Conservation (phyloP, 345 rosid genomes). For the Triadica sebifera region DNA sequence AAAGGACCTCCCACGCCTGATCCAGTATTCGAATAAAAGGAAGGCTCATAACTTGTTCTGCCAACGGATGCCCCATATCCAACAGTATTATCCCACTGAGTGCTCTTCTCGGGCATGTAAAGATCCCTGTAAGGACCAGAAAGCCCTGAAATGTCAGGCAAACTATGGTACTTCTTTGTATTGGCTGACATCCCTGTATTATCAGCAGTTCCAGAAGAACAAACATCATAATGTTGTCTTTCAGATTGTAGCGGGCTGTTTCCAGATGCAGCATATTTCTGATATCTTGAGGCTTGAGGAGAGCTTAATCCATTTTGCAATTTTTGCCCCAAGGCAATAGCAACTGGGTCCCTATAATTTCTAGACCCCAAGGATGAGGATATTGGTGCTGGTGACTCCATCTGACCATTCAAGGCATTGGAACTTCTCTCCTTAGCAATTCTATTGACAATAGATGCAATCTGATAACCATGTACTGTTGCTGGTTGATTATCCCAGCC, state of each 20-base stretch:
- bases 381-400: constrained; percentile 48
- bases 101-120: constrained; percentile 46
- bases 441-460: constrained; percentile 51
- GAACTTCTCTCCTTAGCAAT: constrained; percentile 55
- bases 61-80: constrained; percentile 56
- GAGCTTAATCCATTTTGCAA: constrained; percentile 57
- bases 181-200: constrained; percentile 37
- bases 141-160: constrained; percentile 83
- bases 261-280: constrained; percentile 51
- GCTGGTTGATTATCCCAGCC: constrained; percentile 70
- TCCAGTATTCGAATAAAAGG: constrained; percentile 49
- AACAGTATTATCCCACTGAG: constrained; percentile 51
- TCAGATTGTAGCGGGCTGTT: constrained; percentile 51
- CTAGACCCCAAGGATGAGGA: constrained; percentile 47
- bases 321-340: constrained; percentile 57
- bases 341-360: constrained; percentile 53
- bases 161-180: constrained; percentile 81
- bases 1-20: constrained; percentile 47
- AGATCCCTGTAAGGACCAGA: constrained; percentile 53
- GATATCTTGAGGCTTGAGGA: constrained; percentile 61
- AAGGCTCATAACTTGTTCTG: constrained; percentile 45
- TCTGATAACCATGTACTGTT: constrained; percentile 71
- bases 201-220: constrained; percentile 45
- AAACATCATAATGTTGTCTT: constrained; percentile 46
- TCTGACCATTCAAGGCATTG: constrained; percentile 47